Evolutionary conservation across 345 rosid genomes (phyloP), one percentile per base, ranked within the genome.

Genomic region (Citrus sinensis): DNA sequence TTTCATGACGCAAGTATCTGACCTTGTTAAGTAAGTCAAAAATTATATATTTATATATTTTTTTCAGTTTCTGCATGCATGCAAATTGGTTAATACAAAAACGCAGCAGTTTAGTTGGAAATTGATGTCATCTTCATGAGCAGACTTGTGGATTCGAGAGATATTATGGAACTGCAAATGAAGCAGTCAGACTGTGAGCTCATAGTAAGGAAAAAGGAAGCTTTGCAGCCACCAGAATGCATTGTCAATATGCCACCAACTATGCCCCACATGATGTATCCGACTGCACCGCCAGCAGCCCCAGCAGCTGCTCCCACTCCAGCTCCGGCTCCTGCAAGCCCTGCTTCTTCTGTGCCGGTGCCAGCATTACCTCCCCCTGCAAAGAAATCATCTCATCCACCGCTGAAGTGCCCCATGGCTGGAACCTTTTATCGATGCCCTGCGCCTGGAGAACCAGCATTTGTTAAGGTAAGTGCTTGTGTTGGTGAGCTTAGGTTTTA

Each of bases 141-240:
- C 88, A 96, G 99, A 86, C 95, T 96, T 67, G 99, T 94, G 74
- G 98, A 96, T 89, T 91, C 97, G 63, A 90, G 89, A 82, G 98
- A 96, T 82, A 89, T 96, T 34, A 81, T 76, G 76, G 99, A 94
- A 87, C 84, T 96, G 81, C 90, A 94, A 78, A 88, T 96, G 81
- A 96, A 92, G 87, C 99, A 96, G 76, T 79, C 83, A 2, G 97
- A 87, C 79, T 89, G 97, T 79, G 98, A 96, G 85, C 85, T 96
- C 42, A 81, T 83, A 79, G 92, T 96, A 73, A 89, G 92, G 40
- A 96, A 96, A 80, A 94, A 85, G 82, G 98, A 94, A 88, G 98
- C 99, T 79, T 82, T 92, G 82, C 93, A 86, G 81, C 94, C 78
- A 66, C 75, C 83, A 62, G 84, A 82, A 49, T 69, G 88, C 1